Base-by-base conservation (phyloP, 371 early-diverging fungal genomes). In the Mortierella sp. region DNA sequence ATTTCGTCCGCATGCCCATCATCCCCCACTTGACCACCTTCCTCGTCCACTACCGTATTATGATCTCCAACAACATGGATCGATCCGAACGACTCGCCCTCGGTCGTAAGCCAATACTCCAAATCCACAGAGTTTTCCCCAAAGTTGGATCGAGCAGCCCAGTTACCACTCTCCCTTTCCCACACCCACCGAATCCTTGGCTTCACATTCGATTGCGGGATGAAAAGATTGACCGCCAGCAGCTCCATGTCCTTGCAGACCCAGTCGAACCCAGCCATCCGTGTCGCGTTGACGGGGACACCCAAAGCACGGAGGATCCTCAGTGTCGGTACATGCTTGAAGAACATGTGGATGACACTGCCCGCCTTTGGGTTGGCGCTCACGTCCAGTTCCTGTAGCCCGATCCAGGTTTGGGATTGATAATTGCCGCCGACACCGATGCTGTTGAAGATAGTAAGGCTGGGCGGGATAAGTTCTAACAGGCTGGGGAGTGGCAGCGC, bases 181-280 rank as follows among this genome's bases (percentile, higher is more conserved):
- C 71, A 66, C 26, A 26, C 26, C 71, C 67, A 67, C 4, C 45
- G 6, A 22, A n/a, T 34, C 22, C 47, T 52, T n/a, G 45, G 40
- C n/a, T 64, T 31, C 34, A 19, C 16, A 5, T 13, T 24, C 68
- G 52, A 34, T 47, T 2, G 29, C 2, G 76, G 76, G 1, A 79
- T 47, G 22, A 58, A 14, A 1, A 79, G 39, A n/a, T 29, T 50
- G 40, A 79, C 65, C 34, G 71, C 71, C 19, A 79, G 40, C 0
- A 64, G 14, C 68, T 74, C 79, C 53, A 79, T 22, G 1, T 53
- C 67, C 14, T 37, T 64, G 48, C 74, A 79, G 31, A 52, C 74
- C 79, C 79, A 79, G 19, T 71, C 68, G 37, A 39, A 74, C 16
- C 74, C 74, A 14, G 68, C 67, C 26, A 79, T n/a, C 0, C 34